These are phyloP conservation scores for Pseudogymnoascus sp. DNA, from an alignment of 2,329 filamentous ascomycete genomes.

Conservation along the genomic window DNA sequence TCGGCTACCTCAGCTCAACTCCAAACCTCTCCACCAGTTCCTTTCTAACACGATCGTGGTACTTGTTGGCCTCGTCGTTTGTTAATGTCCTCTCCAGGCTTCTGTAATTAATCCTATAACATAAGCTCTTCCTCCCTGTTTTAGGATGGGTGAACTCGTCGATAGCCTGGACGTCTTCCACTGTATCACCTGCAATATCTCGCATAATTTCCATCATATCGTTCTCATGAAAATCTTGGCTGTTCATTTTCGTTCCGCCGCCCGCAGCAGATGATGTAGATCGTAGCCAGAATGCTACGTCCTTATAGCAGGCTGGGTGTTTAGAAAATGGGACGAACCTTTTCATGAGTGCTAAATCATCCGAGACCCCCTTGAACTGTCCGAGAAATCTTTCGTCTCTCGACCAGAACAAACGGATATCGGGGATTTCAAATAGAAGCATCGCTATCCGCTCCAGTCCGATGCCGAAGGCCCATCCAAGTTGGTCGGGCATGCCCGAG, in stretches of 20 bases:
- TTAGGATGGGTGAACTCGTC: slow-evolving; percentile 88
- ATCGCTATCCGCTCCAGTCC: slow-evolving; percentile 94
- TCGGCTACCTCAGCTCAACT: slow-evolving; percentile 62
- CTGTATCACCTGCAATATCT: slow-evolving; percentile 69
- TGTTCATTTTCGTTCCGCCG: slow-evolving; percentile 36
- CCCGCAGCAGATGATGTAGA: slow-evolving; percentile 39
- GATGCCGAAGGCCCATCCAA: slow-evolving; percentile 94
- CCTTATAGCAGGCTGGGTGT: slow-evolving; percentile 80
- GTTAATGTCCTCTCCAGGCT: slow-evolving; percentile 87
- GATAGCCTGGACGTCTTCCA: slow-evolving; percentile 78
- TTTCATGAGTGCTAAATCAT: slow-evolving; percentile 40
- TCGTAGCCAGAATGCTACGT: slow-evolving; percentile 87
- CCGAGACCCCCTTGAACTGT: slow-evolving; percentile 65
- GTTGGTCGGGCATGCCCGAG: slow-evolving; percentile 63
- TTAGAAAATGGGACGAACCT: slow-evolving; percentile 85
- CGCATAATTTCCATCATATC: slow-evolving; percentile 95
- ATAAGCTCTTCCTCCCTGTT: slow-evolving; percentile 73
- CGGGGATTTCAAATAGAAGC: slow-evolving; percentile 91
- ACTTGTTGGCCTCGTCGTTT: slow-evolving; percentile 66
- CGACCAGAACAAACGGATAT: slow-evolving; percentile 96
- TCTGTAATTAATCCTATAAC: slow-evolving; percentile 89
- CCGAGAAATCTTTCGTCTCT: slow-evolving; percentile 73
- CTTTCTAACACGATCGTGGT: slow-evolving; percentile 62
- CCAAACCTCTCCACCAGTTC: slow-evolving; percentile 63
- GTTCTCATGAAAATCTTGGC: slow-evolving; percentile 72